Base-by-base conservation (phyloP, 371 early-diverging fungal genomes). In the Rhizopus sp. region DNA sequence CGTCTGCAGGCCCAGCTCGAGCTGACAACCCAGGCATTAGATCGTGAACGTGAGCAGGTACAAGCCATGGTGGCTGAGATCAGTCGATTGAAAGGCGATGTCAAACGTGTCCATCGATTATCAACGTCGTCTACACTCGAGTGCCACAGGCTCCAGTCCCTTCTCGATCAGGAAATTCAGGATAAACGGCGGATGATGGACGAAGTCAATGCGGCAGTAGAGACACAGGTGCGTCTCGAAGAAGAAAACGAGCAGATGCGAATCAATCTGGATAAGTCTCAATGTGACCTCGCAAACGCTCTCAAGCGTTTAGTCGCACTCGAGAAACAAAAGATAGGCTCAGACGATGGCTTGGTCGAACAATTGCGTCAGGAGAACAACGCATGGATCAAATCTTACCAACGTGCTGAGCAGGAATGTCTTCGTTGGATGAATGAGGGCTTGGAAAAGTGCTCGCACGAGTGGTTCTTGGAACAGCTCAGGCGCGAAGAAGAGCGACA, bases 391-490 rank as follows among this genome's bases (percentile, higher is more conserved):
- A 82, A 80, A 33, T 76, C 84, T 15, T 81, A 87, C 44, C 75
- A 75, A 50, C 81, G 81, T 56, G 73, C 83, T 35, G 90, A 90
- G 57, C 81, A 82, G 30, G 89, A 89, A 70, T 86, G 88, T 62
- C 70, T 86, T 60, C 80, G 84, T 33, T 73, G 90, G 34, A 83
- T 87, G 75, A 87, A 88, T 48, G 88, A 89, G 56, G 70, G 88
- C 17, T 60, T 76, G 5, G 62, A 12, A 66, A 78, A 16, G 57
- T 82, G 30, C 23, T 2, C 23, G 23, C 23, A 23, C 23, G 81
- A 85, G 40, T 76, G 74, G 40, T 69, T 84, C 16, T 62, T 74
- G 15, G 62, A 74, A 32, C 62, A 85, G 37, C 78, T 85, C 1
- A 50, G 69, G 5, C 55, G 77, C 30, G 71, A 75, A 9, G 77